phyloP scores from a whole-genome alignment of 179 eudicot species.

The Nepenthes alata region DNA sequence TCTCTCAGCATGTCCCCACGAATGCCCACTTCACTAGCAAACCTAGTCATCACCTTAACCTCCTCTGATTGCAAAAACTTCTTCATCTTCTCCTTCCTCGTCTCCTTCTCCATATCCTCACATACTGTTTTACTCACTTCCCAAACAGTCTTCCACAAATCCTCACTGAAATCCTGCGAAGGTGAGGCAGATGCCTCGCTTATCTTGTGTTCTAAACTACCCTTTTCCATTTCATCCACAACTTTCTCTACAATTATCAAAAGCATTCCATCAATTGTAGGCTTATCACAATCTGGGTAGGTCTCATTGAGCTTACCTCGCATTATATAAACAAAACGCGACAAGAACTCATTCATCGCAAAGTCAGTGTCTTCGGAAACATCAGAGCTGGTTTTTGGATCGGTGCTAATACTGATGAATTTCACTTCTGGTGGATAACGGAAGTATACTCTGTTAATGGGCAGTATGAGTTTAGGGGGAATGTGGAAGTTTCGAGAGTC shows the following conservation, averaged over 20 bases:
- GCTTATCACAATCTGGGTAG: constrained; percentile 37
- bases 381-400: constrained; percentile 2
- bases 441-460: constrained; percentile 8
- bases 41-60: constrained; percentile 64
- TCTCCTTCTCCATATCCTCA: constrained; percentile 70
- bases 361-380: constrained; percentile 38
- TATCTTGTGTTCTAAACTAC: constrained; percentile 31
- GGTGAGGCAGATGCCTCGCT: constrained; percentile 11
- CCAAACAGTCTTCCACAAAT: constrained; percentile 67
- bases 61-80: constrained; percentile 56
- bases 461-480: constrained; percentile 1
- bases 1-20: constrained; percentile 90
- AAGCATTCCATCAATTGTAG: constrained; percentile 59
- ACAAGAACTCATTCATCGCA: constrained; percentile 70
- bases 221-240: constrained; percentile 52
- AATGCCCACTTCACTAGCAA: constrained; percentile 81
- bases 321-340: constrained; percentile 77
- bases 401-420: constrained; percentile 1
- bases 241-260: constrained; percentile 56
- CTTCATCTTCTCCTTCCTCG: constrained; percentile 68
- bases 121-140: constrained; percentile 59
- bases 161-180: constrained; percentile 50
- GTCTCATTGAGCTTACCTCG: constrained; percentile 52
- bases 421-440: constrained; percentile 18
- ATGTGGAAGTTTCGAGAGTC: constrained; percentile 6